Base-by-base conservation (phyloP, 106 monocot genomes). In the Dioscorea zingiberensis region DNA sequence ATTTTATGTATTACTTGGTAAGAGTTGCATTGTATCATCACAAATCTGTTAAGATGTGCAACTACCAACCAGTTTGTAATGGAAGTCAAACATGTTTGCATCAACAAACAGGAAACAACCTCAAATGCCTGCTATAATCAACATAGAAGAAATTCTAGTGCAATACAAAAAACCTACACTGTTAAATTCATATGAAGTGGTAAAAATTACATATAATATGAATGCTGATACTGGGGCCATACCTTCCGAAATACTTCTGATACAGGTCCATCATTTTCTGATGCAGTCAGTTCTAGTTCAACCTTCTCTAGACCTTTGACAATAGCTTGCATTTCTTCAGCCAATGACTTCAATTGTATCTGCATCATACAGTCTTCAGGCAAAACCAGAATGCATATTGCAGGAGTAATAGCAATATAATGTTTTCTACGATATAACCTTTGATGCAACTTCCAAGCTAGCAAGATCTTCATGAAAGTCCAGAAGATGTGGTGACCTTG, bases 401-500 rank as follows among this genome's bases (percentile, higher is more conserved):
- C 23, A 72, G 62, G 1, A 71, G 22, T 21, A 44, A 58, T 47
- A 64, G 17, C 25, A 47, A 73, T 47, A 73, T 29, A 3, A n/a
- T n/a, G n/a, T 19, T 21, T 7, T 47, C 73, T 25, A 63, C 32
- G 7, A 58, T 11, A 80, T 85, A 59, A 97, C 97, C 88, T 92
- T 97, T 66, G 92, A 83, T 77, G 97, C 83, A 81, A 80, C 63
- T 81, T 92, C 97, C 69, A 97, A 76, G 64, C 83, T 92, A 69
- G 60, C 60, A 64, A 97, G 81, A 80, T 78, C 82, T 68, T 70
- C 84, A 60, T 97, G 77, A 64, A 97, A 97, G 76, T 92, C 81
- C 59, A 97, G 70, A 75, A 97, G 88, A 67, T 88, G 75, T 58
- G 97, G 66, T 63, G 97, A 88, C 58, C 70, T 85, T 66, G 83